Base-by-base conservation (phyloP, 1,284 basidiomycete species). In the Peniophora sp. region DNA sequence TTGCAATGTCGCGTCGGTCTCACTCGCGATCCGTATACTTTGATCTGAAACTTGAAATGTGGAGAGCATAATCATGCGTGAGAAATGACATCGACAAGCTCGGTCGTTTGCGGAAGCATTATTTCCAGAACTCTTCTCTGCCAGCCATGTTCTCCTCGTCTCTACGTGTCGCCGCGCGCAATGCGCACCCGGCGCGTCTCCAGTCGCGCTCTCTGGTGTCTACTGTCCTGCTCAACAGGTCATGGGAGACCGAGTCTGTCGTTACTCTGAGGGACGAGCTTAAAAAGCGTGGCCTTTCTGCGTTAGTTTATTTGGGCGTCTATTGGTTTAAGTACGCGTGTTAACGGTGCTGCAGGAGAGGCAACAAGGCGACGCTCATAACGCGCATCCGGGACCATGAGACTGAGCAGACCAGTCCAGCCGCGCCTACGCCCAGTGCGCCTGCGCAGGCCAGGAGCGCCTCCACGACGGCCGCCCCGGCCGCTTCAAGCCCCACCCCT, bases 191-290 rank as follows among this genome's bases (percentile, higher is more conserved):
- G 5, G n/a, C 16, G n/a, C 16, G 38, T 16, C 16, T 41, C 16
- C 38, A 20, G 38, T 41, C 38, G 16, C 60, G 65, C 41, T 58
- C 59, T 12, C 74, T 89, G 51, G 85, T 81, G 39, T 88, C 85
- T 9, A 77, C 84, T 10, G 81, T 84, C 25, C 74, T 89, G 38
- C 75, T 88, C 54, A 76, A 74, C 43, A 76, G 77, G 53, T 73
- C 78, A 52, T 84, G 81, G 75, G 78, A 81, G 64, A 79, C 74
- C 64, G 75, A 83, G 61, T 77, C 78, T 46, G 67, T 85, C 49
- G 69, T 71, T 9, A 74, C 78, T 45, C 74, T 90, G 48, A 80
- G 78, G 63, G 71, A 74, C 51, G 83, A 89, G 64, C 76, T 84
- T 45, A 85, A 74, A 63, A 65, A 67, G 48, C 78, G 85, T 48